Evolutionary conservation across 2,329 filamentous ascomycete species (phyloP).

Genomic region (Penicillium sp.): DNA sequence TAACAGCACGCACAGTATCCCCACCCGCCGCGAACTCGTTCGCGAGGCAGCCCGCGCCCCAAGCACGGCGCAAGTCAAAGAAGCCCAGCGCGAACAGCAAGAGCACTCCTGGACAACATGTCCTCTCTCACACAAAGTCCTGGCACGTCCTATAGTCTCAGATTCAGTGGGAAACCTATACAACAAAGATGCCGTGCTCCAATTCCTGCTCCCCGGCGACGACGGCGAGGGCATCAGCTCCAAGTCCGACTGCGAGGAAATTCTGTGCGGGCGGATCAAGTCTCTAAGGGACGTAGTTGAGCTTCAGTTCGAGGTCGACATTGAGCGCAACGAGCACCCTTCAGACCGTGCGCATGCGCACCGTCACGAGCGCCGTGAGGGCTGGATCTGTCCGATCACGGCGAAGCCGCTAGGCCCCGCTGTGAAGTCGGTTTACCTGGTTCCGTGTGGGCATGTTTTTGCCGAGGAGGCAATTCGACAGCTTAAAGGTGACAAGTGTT

Average conservation of each 20-base stretch:
- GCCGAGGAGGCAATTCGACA: conserved; percentile 79
- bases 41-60: conserved; percentile 82
- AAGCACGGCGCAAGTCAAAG: conserved; percentile 81
- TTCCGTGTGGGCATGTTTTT: conserved; percentile 94
- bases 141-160: conserved; percentile 72
- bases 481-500: conserved; percentile 60
- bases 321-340: conserved; percentile 36
- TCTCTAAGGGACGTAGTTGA: conserved; percentile 81
- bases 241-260: conserved; percentile 57
- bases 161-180: conserved; percentile 81
- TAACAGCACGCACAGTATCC: conserved; percentile 56
- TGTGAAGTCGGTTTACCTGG: conserved; percentile 77
- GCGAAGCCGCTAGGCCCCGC: conserved; percentile 76
- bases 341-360: conserved; percentile 34
- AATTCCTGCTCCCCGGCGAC: conserved; percentile 56
- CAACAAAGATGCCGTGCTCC: conserved; percentile 87
- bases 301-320: conserved; percentile 65
- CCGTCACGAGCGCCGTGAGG: conserved; percentile 45
- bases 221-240: conserved; percentile 50
- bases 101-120: conserved; percentile 83
- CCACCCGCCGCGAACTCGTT: conserved; percentile 90
- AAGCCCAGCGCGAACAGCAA: conserved; percentile 76
- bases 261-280: conserved; percentile 61
- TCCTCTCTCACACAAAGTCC: conserved; percentile 71
- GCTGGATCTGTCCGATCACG: conserved; percentile 80